Evolutionary conservation across 139 green algal genomes (phyloP), one percentile per base, ranked within the genome.

Genomic region (Micromonas commoda): DNA sequence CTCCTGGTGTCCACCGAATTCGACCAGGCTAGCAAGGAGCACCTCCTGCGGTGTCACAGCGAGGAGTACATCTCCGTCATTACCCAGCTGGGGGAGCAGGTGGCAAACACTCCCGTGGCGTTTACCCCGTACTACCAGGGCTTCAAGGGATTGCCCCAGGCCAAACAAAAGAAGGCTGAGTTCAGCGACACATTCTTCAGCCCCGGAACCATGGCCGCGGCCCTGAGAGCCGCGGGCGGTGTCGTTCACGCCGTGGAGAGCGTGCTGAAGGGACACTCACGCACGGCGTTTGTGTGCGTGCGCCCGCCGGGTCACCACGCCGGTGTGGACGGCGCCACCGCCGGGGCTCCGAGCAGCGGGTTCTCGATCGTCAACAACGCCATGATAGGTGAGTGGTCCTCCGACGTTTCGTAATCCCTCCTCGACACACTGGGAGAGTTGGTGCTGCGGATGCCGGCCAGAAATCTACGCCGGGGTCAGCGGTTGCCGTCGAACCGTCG

Each of bases 241-340:
- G 71, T 51, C 51, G 19, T 77, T 26, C 28, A 77, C 29, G 71
- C 45, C 2, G 29, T 68, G 31, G 31, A 67, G n/a, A 32, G 51
- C 13, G 71, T 77, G 2, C 3, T 69, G 0, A 35, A 53, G 23
- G 51, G 52, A 1, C 20, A 52, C 13, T 35, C 19, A 28, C 45
- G 53, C 51, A 45, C 29, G 31, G 71, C 53, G 23, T 77, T 77
- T 3, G 52, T 66, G 28, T 77, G 71, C 38, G 45, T 45, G 33
- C 52, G 71, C 2, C 71, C 71, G 52, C 71, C 71, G 2, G 71
- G 71, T 0, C 71, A 77, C 53, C 71, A 77, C 71, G 71, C 71
- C 1, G 71, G 71, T 1, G 19, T 52, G 2, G 24, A 67, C 23
- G 71, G 71, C 26, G 52, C 71, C 4, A 77, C 71, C 21, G 71